phyloP scores from a whole-genome alignment of 2,329 filamentous ascomycete species.

The Camillea tinctor region DNA sequence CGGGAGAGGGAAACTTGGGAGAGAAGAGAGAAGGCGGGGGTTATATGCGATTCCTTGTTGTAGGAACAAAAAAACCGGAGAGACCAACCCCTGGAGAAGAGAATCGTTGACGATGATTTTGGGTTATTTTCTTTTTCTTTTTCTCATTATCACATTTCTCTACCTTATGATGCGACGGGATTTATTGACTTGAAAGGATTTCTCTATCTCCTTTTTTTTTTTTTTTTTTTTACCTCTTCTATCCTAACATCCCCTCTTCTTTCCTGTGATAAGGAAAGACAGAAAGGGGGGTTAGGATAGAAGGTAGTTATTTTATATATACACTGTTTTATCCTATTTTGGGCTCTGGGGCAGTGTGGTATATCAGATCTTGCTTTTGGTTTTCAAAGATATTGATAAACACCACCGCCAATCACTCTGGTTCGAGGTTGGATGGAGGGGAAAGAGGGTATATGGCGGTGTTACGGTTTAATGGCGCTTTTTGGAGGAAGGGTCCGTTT shows the following conservation, averaged over 20 bases:
- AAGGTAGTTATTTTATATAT: background rate
- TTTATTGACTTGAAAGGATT: slow-evolving; percentile 20
- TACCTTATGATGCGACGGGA: slow-evolving; percentile 24
- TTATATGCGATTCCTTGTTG: slow-evolving; percentile 8
- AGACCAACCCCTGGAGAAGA: slow-evolving; percentile 23
- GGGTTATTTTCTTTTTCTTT: background rate
- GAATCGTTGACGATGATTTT: slow-evolving; percentile 20
- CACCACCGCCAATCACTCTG: no score
- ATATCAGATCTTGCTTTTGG: no score
- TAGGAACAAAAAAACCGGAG: slow-evolving; percentile 10
- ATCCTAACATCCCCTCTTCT: background rate
- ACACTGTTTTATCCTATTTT: background rate
- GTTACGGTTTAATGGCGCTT: no score
- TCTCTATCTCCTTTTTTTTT: background rate
- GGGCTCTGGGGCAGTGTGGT: no score
- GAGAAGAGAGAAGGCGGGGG: background rate
- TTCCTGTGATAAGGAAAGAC: background rate
- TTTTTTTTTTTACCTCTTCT: no score
- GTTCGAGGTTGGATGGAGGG: no score
- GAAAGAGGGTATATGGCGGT: no score
- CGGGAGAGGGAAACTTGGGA: background rate
- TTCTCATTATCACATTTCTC: slow-evolving; percentile 5
- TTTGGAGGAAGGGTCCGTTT: no score
- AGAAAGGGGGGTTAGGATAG: background rate
- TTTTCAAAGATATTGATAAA: no score